These are phyloP conservation scores for Boletus rex-veris DNA, from an alignment of 768 basidiomycete genomes.

Conservation along the genomic window DNA sequence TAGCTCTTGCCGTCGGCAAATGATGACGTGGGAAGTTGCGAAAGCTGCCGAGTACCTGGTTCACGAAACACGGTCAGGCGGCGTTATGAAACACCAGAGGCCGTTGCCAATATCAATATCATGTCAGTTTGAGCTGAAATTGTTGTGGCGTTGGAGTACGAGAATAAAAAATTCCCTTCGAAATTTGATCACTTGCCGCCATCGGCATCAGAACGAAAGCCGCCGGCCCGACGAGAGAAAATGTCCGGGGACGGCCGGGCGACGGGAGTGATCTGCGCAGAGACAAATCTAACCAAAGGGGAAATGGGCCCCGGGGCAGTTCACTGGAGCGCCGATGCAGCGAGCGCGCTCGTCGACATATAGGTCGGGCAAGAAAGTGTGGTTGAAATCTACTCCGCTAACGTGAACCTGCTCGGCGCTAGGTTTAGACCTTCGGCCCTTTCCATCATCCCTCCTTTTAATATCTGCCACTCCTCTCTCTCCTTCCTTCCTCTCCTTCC, in stretches of 20 bases:
- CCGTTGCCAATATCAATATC: too few relatives aligned
- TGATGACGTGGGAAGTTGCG: conserved; percentile 8
- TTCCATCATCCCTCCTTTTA: conserved; percentile 22
- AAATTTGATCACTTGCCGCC: conserved; percentile 11
- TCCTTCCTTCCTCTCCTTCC: background rate
- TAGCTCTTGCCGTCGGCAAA: conserved; percentile 26
- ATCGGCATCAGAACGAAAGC: conserved; percentile 32
- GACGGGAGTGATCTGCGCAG: conserved; percentile 26
- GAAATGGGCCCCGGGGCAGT: too few relatives aligned
- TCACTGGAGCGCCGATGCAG: background rate
- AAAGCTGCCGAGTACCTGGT: conserved; percentile 18
- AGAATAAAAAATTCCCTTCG: background rate
- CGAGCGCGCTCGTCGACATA: conserved; percentile 11
- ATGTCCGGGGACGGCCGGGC: conserved; percentile 25
- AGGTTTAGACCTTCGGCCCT: conserved; percentile 28
- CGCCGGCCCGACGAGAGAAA: conserved; percentile 33
- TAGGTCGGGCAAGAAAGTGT: background rate
- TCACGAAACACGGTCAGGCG: background rate
- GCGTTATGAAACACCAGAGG: background rate
- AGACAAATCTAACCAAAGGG: conserved; percentile 6
- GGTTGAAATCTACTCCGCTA: background rate
- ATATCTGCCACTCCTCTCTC: conserved; percentile 17
- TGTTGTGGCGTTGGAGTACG: background rate
- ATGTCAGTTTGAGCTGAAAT: too few relatives aligned
- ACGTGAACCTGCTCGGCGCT: conserved; percentile 24